phyloP scores from a whole-genome alignment of 2,329 filamentous ascomycete genomes.

The Claviceps digitariae region DNA sequence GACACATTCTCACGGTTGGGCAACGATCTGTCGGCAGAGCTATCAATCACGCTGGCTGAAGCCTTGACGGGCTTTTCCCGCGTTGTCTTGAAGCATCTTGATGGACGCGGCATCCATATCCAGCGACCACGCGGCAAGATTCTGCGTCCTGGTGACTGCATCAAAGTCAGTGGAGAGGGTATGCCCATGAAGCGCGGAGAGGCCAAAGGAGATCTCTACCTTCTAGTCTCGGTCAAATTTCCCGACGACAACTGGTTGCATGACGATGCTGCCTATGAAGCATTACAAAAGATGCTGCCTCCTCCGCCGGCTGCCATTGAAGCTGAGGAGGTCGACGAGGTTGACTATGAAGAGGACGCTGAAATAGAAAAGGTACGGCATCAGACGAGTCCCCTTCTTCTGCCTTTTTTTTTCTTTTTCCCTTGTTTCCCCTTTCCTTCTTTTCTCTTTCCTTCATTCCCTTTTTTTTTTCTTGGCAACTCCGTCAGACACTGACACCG shows the following conservation, averaged over 20 bases:
- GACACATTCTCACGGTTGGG: slow-evolving; percentile 71
- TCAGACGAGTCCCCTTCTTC: background rate
- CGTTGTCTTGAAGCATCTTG: slow-evolving; percentile 81
- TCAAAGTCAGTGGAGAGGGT: slow-evolving; percentile 79
- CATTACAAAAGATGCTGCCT: slow-evolving; percentile 65
- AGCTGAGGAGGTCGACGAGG: slow-evolving; percentile 70
- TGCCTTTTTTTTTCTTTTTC: background rate
- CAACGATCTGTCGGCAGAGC: slow-evolving; percentile 67
- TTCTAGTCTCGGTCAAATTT: slow-evolving; percentile 76
- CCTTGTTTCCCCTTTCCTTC: background rate
- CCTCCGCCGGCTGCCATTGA: slow-evolving; percentile 45
- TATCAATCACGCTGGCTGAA: slow-evolving; percentile 72
- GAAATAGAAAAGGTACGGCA: slow-evolving; percentile 62
- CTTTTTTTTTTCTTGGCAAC: background rate
- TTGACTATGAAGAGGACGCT: slow-evolving; percentile 71
- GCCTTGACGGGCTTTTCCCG: slow-evolving; percentile 80
- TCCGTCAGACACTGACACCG: background rate
- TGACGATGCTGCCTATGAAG: slow-evolving; percentile 55
- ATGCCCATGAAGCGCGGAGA: slow-evolving; percentile 91
- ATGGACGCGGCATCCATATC: slow-evolving; percentile 79
- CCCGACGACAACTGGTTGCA: slow-evolving; percentile 75
- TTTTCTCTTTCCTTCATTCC: background rate
- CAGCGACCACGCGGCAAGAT: slow-evolving; percentile 70
- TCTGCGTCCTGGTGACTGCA: slow-evolving; percentile 66
- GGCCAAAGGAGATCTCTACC: slow-evolving; percentile 70